Conservation (phyloP, 2,329 filamentous ascomycete species). For the Verruconis gallopava region DNA sequence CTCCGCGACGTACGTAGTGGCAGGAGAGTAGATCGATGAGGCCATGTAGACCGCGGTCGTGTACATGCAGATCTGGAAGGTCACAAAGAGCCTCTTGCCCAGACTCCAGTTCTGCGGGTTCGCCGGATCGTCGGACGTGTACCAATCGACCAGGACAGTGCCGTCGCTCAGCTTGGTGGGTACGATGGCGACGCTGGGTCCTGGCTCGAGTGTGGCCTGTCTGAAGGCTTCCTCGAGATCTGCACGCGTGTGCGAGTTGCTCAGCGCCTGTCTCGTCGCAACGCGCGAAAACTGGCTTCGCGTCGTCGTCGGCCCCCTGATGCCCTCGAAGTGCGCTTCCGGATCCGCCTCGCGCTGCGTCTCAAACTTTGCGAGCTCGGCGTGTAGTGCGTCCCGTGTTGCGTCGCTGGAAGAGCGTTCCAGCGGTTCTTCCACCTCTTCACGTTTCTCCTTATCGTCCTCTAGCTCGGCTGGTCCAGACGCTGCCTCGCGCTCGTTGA, state of each 20-base stretch:
- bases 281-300: constrained; percentile 22
- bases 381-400: not conserved
- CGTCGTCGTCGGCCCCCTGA: constrained; percentile 3
- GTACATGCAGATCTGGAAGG: constrained; percentile 34
- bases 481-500: not conserved
- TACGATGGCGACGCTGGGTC: constrained; percentile 23
- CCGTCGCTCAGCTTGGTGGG: constrained; percentile 24
- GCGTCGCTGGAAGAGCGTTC: no score
- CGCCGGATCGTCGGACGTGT: constrained; percentile 40
- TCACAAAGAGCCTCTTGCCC: constrained; percentile 21
- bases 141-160: constrained; percentile 31
- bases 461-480: not conserved
- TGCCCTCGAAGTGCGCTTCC: constrained; percentile 14
- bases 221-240: constrained; percentile 29
- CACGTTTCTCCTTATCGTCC: not conserved
- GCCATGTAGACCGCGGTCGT: constrained; percentile 47
- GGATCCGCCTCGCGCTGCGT: constrained; percentile 3
- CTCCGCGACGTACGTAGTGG: constrained; percentile 33
- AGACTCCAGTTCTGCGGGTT: constrained; percentile 22
- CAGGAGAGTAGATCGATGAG: constrained; percentile 37
- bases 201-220: constrained; percentile 22
- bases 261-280: constrained; percentile 24
- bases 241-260: constrained; percentile 22
- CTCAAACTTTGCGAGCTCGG: constrained; percentile 3
- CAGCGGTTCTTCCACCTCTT: constrained; percentile 6